Evolutionary conservation across 495 filamentous ascomycete species (phyloP).

Genomic region (Hyphodiscus hymeniophilus): DNA sequence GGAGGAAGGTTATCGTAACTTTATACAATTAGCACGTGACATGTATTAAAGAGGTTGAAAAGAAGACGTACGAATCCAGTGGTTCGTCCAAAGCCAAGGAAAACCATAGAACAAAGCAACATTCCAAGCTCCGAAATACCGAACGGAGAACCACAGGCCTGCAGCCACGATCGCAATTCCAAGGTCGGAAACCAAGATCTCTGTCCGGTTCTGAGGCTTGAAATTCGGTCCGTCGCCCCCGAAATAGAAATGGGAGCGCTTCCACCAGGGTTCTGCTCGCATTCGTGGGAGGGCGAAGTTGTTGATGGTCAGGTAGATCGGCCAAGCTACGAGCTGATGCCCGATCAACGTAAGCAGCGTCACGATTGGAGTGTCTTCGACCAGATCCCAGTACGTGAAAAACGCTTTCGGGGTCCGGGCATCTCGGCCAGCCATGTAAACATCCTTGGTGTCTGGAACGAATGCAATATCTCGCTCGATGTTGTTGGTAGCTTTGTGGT

Average conservation of each 20-base stretch:
- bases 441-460: conserved; percentile 39
- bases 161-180: conserved; percentile 37
- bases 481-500: conserved; percentile 56
- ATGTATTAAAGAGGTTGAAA: background rate
- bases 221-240: conserved; percentile 40
- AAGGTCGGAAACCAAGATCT: conserved; percentile 51
- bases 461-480: conserved; percentile 51
- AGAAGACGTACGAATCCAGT: conserved; percentile 43
- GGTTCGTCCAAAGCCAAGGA: conserved; percentile 51
- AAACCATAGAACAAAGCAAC: conserved; percentile 39
- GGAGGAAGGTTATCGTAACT: conserved; percentile 59
- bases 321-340: conserved; percentile 48
- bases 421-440: conserved; percentile 18
- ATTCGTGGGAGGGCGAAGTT: conserved; percentile 41
- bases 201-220: conserved; percentile 42
- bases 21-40: background rate
- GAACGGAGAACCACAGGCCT: conserved; percentile 31
- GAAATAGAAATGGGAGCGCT: conserved; percentile 50
- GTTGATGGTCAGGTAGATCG: conserved; percentile 44
- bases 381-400: conserved; percentile 27
- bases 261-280: conserved; percentile 27
- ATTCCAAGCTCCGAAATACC: conserved; percentile 37
- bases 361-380: conserved; percentile 48
- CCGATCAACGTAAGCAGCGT: conserved; percentile 37
- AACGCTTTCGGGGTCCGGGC: background rate